These are phyloP conservation scores for Cenchrus purpureus DNA, from an alignment of 176 grass and related monocot genomes.

Conservation along the genomic window DNA sequence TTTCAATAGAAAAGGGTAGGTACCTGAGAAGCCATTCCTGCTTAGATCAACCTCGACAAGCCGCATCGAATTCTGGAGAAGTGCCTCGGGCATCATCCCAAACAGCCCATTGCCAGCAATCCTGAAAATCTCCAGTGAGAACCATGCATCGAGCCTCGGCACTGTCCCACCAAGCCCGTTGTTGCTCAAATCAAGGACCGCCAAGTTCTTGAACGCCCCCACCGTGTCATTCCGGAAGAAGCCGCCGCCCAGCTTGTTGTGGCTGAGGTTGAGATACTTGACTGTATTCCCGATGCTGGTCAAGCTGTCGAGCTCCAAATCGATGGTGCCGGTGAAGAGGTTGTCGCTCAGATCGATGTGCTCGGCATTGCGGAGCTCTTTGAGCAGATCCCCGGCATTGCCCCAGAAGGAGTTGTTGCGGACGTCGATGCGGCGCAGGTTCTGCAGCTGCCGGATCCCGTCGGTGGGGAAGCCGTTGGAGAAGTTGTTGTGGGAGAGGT, in stretches of 20 bases:
- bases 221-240: slow-evolving; percentile 74
- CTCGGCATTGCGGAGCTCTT: slow-evolving; percentile 72
- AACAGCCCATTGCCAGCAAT: slow-evolving; percentile 61
- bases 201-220: slow-evolving; percentile 83
- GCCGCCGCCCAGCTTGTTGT: slow-evolving; percentile 65
- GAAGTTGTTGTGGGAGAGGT: slow-evolving; percentile 94
- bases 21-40: slow-evolving; percentile 95
- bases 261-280: slow-evolving; percentile 93
- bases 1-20: slow-evolving; percentile 16
- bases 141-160: slow-evolving; percentile 68
- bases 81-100: slow-evolving; percentile 67
- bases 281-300: slow-evolving; percentile 80
- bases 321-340: slow-evolving; percentile 64
- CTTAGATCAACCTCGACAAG: slow-evolving; percentile 88
- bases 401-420: slow-evolving; percentile 85
- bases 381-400: slow-evolving; percentile 65
- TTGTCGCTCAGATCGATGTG: slow-evolving; percentile 87
- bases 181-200: slow-evolving; percentile 83
- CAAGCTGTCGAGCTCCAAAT: slow-evolving; percentile 53
- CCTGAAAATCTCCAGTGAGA: slow-evolving; percentile 70
- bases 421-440: slow-evolving; percentile 84
- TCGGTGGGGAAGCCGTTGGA: slow-evolving; percentile 74
- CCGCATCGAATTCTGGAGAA: slow-evolving; percentile 75
- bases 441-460: slow-evolving; percentile 88
- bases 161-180: slow-evolving; percentile 71